Conservation (phyloP, 2,329 filamentous ascomycete species). For the Phoma herbarum region DNA sequence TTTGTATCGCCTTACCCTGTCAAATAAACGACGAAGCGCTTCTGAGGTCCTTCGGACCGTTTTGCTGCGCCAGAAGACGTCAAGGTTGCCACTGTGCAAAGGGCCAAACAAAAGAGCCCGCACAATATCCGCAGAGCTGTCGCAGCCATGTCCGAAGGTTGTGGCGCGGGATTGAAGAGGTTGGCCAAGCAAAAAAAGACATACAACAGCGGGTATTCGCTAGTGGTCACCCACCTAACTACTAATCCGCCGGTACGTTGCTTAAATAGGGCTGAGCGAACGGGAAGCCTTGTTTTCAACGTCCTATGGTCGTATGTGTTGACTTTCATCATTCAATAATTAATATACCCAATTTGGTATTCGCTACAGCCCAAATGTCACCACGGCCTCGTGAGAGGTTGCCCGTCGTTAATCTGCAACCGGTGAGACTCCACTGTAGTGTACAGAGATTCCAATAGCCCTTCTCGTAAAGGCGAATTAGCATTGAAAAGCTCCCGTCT, state of each 20-base stretch:
- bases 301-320: not conserved
- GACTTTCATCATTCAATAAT: not conserved
- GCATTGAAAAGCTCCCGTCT: too few relatives aligned
- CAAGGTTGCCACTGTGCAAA: not conserved
- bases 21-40: conserved; percentile 10
- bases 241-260: not conserved
- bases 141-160: not conserved
- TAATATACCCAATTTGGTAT: too few relatives aligned
- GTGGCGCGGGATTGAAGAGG: not conserved
- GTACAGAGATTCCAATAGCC: too few relatives aligned
- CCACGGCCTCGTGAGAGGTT: too few relatives aligned
- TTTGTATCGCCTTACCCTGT: conserved; percentile 1
- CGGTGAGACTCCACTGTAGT: too few relatives aligned
- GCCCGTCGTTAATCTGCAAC: too few relatives aligned
- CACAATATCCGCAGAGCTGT: not conserved
- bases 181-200: not conserved
- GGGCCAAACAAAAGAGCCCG: not conserved
- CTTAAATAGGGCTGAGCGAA: not conserved
- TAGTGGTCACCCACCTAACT: not conserved
- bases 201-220: not conserved
- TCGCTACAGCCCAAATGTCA: too few relatives aligned
- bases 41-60: not conserved
- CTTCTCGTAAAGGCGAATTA: too few relatives aligned
- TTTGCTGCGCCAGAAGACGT: not conserved
- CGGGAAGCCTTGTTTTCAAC: not conserved